A percentile compares a stretch with the other conserved stretches of the same genome.
phyloP scores from a whole-genome alignment of 2,329 filamentous ascomycete species.

The Hymenotorrendiella dingleyae region DNA sequence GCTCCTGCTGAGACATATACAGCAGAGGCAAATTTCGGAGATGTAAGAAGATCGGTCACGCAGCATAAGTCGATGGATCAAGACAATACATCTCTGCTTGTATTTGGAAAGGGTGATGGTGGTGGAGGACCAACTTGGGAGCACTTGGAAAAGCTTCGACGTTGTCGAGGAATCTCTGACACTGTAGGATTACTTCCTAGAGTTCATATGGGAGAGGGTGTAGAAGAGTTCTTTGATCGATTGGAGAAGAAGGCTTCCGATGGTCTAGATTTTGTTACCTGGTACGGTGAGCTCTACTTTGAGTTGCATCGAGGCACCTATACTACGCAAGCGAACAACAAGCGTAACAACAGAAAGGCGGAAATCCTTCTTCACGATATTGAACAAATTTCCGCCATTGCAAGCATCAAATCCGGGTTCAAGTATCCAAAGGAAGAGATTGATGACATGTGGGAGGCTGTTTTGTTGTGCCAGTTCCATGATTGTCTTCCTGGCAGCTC shows the following conservation, averaged over 20 bases:
- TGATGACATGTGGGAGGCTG: slow-evolving; percentile 91
- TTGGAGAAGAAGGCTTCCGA: slow-evolving; percentile 67
- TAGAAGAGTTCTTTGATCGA: slow-evolving; percentile 88
- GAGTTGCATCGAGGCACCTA: slow-evolving; percentile 96
- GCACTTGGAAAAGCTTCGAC: slow-evolving; percentile 88
- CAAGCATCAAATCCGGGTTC: slow-evolving; percentile 68
- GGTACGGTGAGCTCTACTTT: slow-evolving; percentile 98
- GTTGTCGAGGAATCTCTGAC: slow-evolving; percentile 88
- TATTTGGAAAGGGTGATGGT: slow-evolving; percentile 95
- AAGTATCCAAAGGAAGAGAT: slow-evolving; percentile 92
- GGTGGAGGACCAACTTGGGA: slow-evolving; percentile 92
- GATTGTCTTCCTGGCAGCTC: slow-evolving; percentile 92
- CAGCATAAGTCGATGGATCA: slow-evolving; percentile 96
- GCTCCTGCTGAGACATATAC: slow-evolving; percentile 93
- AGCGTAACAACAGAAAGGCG: slow-evolving; percentile 82
- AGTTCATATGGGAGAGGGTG: slow-evolving; percentile 80
- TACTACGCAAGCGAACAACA: slow-evolving; percentile 96
- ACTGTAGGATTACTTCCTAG: slow-evolving; percentile 77
- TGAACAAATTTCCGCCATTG: slow-evolving; percentile 81
- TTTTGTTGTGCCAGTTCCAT: slow-evolving; percentile 93
- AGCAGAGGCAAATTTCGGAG: slow-evolving; percentile 87
- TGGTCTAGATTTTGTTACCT: slow-evolving; percentile 72
- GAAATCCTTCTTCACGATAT: slow-evolving; percentile 83
- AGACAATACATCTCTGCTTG: slow-evolving; percentile 81
- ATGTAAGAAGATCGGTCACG: slow-evolving; percentile 80